Evolutionary conservation across 148 eudicot genomes (phyloP), one percentile per base, ranked within the genome.

Genomic region (Fagopyrum homotropicum): DNA sequence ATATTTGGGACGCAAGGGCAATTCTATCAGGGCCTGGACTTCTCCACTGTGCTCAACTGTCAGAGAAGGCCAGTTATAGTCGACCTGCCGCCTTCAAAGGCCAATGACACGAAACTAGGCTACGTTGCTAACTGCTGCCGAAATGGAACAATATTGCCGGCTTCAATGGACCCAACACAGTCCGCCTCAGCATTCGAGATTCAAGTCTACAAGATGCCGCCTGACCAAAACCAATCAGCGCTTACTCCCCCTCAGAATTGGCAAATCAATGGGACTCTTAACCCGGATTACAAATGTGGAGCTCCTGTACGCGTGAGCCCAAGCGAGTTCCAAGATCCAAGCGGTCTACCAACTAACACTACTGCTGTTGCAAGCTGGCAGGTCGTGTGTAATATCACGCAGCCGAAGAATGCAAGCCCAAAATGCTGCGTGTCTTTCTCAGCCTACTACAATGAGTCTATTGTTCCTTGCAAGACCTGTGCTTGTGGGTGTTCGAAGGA

Each of bases 371-470:
- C 90, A 8, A 85, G 85, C 17, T 90, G 95, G 95, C 95, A 90
- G 77, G 81, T 90, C 0, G 87, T 81, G 26, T 90, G 95, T 57
- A 88, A 88, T 74, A 82, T 78, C 5, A 82, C 89, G 0, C 63
- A 19, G 5, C 14, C 77, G 7, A 78, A 74, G 43, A 8, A 49
- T 3, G 80, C 77, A 47, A 80, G 71, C 11, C 90, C 92, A 1
- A 84, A 76, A 55, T 90, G 95, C 35, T 88, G 95, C 4, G 95
- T 90, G 9, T 85, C 95, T 0, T 90, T 88, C 81, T 88, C 95
- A 0, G 69, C 95, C 0, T 90, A 83, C 76, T 82, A 72, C 75
- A 82, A 83, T 40, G 90, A 90, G 4, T 88, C 95, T 3, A 82
- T 83, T 0, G 52, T 90, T 40, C 95, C 95, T 0, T 90, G 92